Evolutionary conservation across 352 stramenopile genomes (phyloP), one percentile per base, ranked within the genome.

Genomic region (Phytophthora citrophthora): DNA sequence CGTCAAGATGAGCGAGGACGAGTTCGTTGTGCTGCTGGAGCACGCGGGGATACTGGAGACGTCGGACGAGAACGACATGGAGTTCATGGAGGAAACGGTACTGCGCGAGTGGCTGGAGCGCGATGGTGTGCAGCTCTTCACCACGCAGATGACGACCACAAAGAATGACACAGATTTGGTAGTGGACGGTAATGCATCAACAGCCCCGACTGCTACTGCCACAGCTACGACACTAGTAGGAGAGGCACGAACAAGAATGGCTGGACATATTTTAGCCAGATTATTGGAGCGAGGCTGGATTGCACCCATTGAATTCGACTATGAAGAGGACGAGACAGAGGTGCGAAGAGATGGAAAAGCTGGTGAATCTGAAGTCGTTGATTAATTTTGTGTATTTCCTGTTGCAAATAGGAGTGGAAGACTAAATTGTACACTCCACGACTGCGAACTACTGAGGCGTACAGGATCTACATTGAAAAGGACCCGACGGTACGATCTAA

Each of bases 381-480:
- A 20, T 32, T 32, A 44, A 48, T 43, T 29, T 50, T 23, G 9
- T n/a, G 5, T 7, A 29, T 20, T 44, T 20, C 50, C 26, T 38
- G 12, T 23, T 53, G n/a, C 51, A 47, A 9, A 11, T 26, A 81
- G 68, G 64, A 77, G 9, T 83, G 81, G 72, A 77, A 81, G 24
- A 67, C 56, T 24, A 83, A 78, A 52, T 47, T 90, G 10, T 94
- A 85, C 49, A 80, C 73, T 18, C 74, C 86, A 23, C 81, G 83
- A 10, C 62, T 94, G 12, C 74, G 71, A 43, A 94, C 85, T 24
- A 77, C 81, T 16, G 83, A 94, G 46, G 85, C 85, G 32, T 94
- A 94, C 56, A 62, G 68, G 43, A 90, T 94, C 57, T 94, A 94
- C 77, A 90, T 94, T 38, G 81, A 92, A 60, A 94, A 94, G 59